A percentile compares a stretch with the other conserved stretches of the same genome.
Evolutionary conservation across 805 yeast genomes (phyloP).

Genomic region (Yarrowia bubula): DNA sequence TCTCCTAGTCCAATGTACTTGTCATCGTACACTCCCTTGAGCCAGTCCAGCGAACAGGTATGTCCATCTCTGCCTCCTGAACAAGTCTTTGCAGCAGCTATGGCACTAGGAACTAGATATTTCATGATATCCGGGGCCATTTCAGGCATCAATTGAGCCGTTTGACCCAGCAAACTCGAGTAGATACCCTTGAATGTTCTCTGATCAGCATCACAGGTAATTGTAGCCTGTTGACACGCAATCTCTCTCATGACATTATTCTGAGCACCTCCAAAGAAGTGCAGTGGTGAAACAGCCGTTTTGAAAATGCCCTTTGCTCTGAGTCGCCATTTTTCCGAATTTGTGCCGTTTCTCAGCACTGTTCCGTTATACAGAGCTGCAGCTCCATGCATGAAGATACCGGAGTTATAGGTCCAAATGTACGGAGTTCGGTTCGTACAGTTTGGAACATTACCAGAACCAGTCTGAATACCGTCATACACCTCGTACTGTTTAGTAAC

Average conservation of each 20-base stretch:
- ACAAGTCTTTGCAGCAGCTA: conserved; percentile 75
- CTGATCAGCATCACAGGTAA: conserved; percentile 66
- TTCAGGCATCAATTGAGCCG: conserved; percentile 52
- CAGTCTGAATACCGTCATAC: conserved; percentile 62
- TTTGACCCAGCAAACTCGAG: conserved; percentile 60
- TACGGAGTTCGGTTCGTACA: conserved; percentile 52
- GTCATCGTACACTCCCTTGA: conserved; percentile 57
- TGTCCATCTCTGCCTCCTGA: conserved; percentile 77
- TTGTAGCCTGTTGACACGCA: conserved; percentile 58
- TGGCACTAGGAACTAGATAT: conserved; percentile 52
- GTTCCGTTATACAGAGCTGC: conserved; percentile 59
- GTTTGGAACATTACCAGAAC: conserved; percentile 36
- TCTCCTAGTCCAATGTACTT: conserved; percentile 72
- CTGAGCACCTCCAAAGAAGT: conserved; percentile 44
- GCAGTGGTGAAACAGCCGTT: conserved; percentile 46
- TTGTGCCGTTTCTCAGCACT: conserved; percentile 36
- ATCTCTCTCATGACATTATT: conserved; percentile 61
- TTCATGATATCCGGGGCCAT: conserved; percentile 45
- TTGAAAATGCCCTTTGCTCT: conserved; percentile 51
- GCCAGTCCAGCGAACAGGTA: conserved; percentile 82
- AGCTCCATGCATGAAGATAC: conserved; percentile 63
- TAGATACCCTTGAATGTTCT: conserved; percentile 71
- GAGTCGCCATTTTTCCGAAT: conserved; percentile 61
- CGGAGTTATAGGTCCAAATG: conserved; percentile 77
- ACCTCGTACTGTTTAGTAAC: conserved; percentile 42